Conservation (phyloP, 208 protist species). For the Trypanosoma vivax region DNA sequence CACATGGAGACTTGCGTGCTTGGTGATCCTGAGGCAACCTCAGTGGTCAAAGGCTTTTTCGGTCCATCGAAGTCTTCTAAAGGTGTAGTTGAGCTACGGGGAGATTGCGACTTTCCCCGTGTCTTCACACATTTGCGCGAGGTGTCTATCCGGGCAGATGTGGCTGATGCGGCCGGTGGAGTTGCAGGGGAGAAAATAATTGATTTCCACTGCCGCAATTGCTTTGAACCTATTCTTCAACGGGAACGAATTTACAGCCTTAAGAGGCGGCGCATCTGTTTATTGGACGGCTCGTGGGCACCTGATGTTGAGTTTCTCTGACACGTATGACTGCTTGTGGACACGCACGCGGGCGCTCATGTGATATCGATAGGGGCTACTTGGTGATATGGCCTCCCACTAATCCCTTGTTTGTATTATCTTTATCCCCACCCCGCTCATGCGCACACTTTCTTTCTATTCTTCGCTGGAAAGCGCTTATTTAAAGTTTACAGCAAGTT, state of each 20-base stretch:
- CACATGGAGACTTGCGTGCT: conserved; percentile 57
- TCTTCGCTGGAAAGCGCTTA: too few species aligned
- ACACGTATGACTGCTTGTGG: neutral
- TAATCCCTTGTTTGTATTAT: too few species aligned
- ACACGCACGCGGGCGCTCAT: too few species aligned
- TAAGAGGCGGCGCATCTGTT: conserved; percentile 44
- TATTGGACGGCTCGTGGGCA: conserved; percentile 83
- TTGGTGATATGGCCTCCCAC: too few species aligned
- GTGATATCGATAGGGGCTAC: neutral
- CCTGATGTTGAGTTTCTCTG: conserved; percentile 65
- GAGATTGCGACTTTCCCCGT: conserved; percentile 82
- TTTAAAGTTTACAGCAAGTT: too few species aligned
- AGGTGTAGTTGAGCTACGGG: conserved; percentile 31
- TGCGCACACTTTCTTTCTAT: neutral
- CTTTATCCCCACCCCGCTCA: too few species aligned
- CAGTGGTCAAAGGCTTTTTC: neutral
- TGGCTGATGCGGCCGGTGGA: conserved; percentile 7
- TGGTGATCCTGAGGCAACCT: conserved; percentile 43
- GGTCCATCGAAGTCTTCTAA: conserved; percentile 3
- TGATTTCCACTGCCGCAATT: conserved; percentile 77
- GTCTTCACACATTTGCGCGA: conserved; percentile 78
- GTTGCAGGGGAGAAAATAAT: conserved; percentile 18
- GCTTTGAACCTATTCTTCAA: conserved; percentile 63
- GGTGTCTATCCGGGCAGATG: conserved; percentile 25
- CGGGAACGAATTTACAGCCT: conserved; percentile 28